These are phyloP conservation scores for Colletotrichum sp. DNA, from an alignment of 2,329 filamentous ascomycete species.

Conservation along the genomic window DNA sequence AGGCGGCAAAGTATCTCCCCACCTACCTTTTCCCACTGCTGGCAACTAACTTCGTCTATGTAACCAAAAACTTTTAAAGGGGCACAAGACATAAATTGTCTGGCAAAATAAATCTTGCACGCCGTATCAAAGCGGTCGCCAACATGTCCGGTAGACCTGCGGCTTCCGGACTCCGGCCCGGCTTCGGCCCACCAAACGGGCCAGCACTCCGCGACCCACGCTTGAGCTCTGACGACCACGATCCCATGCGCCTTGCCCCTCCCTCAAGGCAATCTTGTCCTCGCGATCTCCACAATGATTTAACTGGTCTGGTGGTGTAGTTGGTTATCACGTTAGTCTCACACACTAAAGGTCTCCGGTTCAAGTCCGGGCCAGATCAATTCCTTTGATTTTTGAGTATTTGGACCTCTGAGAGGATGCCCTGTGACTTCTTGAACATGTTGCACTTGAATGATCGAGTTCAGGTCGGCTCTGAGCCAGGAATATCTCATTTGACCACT, in stretches of 20 bases:
- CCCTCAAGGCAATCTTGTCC: neutral
- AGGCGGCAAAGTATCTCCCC: neutral
- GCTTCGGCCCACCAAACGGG: neutral
- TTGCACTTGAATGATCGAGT: neutral
- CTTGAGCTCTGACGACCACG: neutral
- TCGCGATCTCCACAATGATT: neutral
- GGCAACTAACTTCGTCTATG: neutral
- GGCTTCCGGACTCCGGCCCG: neutral
- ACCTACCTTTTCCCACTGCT: neutral
- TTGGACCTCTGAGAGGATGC: neutral
- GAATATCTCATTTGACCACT: neutral
- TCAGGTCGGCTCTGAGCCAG: neutral
- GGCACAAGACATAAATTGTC: neutral
- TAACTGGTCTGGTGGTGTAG: conserved; percentile 31
- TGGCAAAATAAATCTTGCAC: neutral
- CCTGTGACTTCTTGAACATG: neutral
- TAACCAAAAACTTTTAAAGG: neutral
- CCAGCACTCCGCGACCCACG: neutral
- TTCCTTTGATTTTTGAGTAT: neutral
- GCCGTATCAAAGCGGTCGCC: neutral
- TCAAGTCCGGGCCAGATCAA: conserved; percentile 18
- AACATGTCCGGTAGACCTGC: neutral
- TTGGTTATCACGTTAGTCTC: conserved; percentile 57
- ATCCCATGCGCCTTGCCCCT: neutral
- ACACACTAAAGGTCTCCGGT: conserved; percentile 31